Evolutionary conservation across 2,329 filamentous ascomycete species (phyloP).

Genomic region (Colletotrichum sp.): DNA sequence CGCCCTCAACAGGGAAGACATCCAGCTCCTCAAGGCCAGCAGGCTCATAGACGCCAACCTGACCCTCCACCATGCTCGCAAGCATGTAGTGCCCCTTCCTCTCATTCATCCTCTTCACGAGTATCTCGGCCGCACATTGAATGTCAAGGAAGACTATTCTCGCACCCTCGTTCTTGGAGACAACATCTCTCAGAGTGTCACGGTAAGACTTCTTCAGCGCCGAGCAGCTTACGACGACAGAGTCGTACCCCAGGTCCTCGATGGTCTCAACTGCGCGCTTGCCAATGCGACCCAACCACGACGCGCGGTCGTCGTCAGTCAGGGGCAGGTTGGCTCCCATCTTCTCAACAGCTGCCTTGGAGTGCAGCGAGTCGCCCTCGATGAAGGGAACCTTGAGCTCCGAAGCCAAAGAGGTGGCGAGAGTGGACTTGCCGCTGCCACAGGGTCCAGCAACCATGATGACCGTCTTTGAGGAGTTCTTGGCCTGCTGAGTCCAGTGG

Average conservation of each 20-base stretch:
- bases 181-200: constrained; percentile 29
- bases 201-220: constrained; percentile 38
- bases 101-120: constrained; percentile 30
- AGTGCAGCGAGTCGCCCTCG: constrained; percentile 45
- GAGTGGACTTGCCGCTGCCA: constrained; percentile 44
- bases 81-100: constrained; percentile 41
- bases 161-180: constrained; percentile 16
- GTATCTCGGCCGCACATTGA: constrained; percentile 31
- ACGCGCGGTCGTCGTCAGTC: constrained; percentile 33
- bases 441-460: constrained; percentile 43
- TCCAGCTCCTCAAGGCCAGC: constrained; percentile 34
- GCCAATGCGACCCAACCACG: constrained; percentile 34
- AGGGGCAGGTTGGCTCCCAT: constrained; percentile 35
- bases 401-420: constrained; percentile 34
- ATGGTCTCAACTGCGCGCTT: constrained; percentile 26
- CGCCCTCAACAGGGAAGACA: constrained; percentile 34
- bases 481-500: constrained; percentile 39
- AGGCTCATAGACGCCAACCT: constrained; percentile 34
- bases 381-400: constrained; percentile 36
- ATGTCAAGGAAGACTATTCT: constrained; percentile 39
- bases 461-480: constrained; percentile 25
- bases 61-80: constrained; percentile 36
- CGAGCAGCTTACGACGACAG: constrained; percentile 43
- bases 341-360: constrained; percentile 31
- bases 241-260: constrained; percentile 28